Evolutionary conservation across 2,329 filamentous ascomycete genomes (phyloP), one percentile per base, ranked within the genome.

Genomic region (Fusarium sp.): DNA sequence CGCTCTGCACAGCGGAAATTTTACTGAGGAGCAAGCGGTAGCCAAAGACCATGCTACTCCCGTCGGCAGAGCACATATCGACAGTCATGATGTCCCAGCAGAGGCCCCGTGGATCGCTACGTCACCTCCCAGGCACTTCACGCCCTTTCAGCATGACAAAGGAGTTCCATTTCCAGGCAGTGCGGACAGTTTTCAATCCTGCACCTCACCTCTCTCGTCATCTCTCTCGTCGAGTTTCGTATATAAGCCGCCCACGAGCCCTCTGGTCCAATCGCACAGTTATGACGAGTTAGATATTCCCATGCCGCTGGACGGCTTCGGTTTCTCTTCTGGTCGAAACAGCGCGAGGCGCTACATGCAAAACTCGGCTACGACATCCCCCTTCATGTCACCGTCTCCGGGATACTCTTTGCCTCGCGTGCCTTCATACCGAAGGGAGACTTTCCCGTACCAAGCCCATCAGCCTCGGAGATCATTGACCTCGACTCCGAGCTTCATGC

Each of bases 181-280:
- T 47, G 72, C 73, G 16, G 82, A 83, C 37, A 83, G 82, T 11
- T 84, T 84, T 62, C 82, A 80, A 54, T 86, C 87, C 0, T 83
- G 86, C 24, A 84, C 88, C 20, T 92, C 92, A 9, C 92, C 91
- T 1, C 79, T 93, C 11, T 92, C 92, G 4, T 94, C 92, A 9
- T 93, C 94, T 1, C 87, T 93, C 16, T 92, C 93, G 0, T 93
- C 92, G 2, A 95, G 91, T 76, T 98, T 98, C 81, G 88, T 93
- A 35, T 93, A 97, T 71, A 93, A 96, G 82, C 90, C 94, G 3
- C 96, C 96, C 0, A 98, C 96, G 3, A 98, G 95, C 78, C 96
- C 96, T 16, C 86, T 99, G 13, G 95, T 97, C 1, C 92, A 98
- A 78, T 94, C 95, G 47, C 91, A 94, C 78, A 97, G 92, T 83